Conservation (phyloP, 305 asterid species). For the Fraxinus platypoda region DNA sequence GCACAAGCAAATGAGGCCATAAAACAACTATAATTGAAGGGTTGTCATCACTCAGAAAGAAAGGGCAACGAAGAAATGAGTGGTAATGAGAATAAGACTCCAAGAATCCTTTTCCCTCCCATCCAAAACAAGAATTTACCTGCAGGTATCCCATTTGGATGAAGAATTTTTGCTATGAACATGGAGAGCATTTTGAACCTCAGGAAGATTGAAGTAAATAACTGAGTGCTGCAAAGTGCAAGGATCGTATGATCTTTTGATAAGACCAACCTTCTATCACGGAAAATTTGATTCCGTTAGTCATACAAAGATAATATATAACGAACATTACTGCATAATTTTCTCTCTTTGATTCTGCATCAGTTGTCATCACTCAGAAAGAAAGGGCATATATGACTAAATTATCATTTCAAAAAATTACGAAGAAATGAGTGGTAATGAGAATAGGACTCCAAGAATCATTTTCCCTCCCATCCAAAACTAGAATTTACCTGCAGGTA, state of each 20-base stretch:
- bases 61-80: neutral
- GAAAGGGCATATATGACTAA: neutral
- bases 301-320: slow-evolving; percentile 10
- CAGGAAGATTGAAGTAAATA: slow-evolving; percentile 83
- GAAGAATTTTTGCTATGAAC: slow-evolving; percentile 45
- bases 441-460: neutral
- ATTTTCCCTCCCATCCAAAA: neutral
- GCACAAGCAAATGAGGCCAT: neutral
- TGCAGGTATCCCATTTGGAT: slow-evolving; percentile 75
- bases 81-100: neutral
- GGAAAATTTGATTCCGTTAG: slow-evolving; percentile 28
- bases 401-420: neutral
- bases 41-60: neutral
- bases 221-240: slow-evolving; percentile 80
- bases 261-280: slow-evolving; percentile 47
- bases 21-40: neutral
- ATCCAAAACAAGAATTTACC: slow-evolving; percentile 36
- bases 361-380: too few relatives aligned
- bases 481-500: slow-evolving; percentile 66
- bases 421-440: neutral
- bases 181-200: slow-evolving; percentile 89
- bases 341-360: too few relatives aligned
- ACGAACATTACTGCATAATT: slow-evolving; percentile 4
- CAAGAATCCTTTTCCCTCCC: neutral
- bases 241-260: slow-evolving; percentile 76